Evolutionary conservation across 495 filamentous ascomycete species (phyloP).

Genomic region (Penicillium ucsense): DNA sequence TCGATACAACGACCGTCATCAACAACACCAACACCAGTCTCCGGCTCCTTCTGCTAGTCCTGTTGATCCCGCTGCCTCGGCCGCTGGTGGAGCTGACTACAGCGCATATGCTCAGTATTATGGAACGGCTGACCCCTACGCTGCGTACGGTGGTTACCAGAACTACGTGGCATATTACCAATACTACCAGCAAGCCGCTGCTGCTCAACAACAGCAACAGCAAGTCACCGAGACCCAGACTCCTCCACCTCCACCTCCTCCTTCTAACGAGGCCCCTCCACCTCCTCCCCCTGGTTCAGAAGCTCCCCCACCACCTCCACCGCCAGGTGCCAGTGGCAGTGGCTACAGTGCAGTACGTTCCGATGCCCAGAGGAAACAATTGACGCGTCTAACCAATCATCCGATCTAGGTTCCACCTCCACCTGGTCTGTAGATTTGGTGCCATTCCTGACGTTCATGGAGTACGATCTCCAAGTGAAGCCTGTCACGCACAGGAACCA

Average conservation of each 20-base stretch:
- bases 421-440: slow-evolving; percentile 35
- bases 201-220: slow-evolving; percentile 39
- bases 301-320: slow-evolving; percentile 49
- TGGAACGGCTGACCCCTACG: slow-evolving; percentile 70
- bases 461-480: neutral
- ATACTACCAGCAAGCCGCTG: slow-evolving; percentile 58
- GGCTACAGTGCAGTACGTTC: slow-evolving; percentile 58
- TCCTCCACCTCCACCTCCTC: slow-evolving; percentile 47
- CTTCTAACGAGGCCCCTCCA: slow-evolving; percentile 53
- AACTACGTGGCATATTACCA: slow-evolving; percentile 60
- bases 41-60: slow-evolving; percentile 32
- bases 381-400: no score
- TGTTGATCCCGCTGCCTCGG: slow-evolving; percentile 20
- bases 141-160: slow-evolving; percentile 80
- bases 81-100: slow-evolving; percentile 43
- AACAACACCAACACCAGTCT: slow-evolving; percentile 19
- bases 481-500: no score
- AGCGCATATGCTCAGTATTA: slow-evolving; percentile 81
- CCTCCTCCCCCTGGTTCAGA: slow-evolving; percentile 52
- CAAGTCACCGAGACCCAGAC: slow-evolving; percentile 36
- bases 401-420: slow-evolving; percentile 39
- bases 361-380: no score
- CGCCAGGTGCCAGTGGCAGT: slow-evolving; percentile 42
- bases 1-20: slow-evolving; percentile 29
- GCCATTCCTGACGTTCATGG: neutral